A percentile compares a stretch with the other conserved stretches of the same genome.
These are phyloP conservation scores for Drechslerella dactyloides DNA, from an alignment of 2,329 filamentous ascomycete genomes.

Conservation along the genomic window DNA sequence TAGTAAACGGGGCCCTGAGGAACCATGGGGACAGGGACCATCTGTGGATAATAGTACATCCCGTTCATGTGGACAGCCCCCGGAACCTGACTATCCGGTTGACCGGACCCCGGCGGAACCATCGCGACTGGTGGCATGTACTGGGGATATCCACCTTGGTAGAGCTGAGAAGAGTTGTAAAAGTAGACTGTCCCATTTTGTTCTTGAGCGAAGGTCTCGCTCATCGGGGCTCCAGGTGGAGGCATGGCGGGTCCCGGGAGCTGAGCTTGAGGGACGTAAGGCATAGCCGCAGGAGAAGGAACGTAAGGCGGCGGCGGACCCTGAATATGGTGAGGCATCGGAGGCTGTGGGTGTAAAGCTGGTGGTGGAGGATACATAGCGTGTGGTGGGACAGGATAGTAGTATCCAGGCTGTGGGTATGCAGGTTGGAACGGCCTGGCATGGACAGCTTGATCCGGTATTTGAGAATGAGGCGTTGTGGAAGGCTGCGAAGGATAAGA, in stretches of 20 bases:
- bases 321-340: conserved; percentile 53
- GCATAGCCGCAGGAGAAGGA: conserved; percentile 53
- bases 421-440: conserved; percentile 87
- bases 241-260: conserved; percentile 55
- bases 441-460: conserved; percentile 82
- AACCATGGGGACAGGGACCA: conserved; percentile 63
- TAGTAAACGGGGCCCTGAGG: conserved; percentile 67
- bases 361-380: conserved; percentile 48
- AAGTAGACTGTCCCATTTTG: conserved; percentile 97
- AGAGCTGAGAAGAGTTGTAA: conserved; percentile 78
- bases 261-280: conserved; percentile 58
- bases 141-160: conserved; percentile 67
- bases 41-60: conserved; percentile 72
- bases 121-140: conserved; percentile 63
- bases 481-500: conserved; percentile 52
- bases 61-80: conserved; percentile 55
- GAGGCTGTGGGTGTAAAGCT: conserved; percentile 52
- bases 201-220: conserved; percentile 76
- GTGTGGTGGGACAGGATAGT: conserved; percentile 45
- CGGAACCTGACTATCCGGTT: conserved; percentile 56
- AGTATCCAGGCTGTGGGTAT: conserved; percentile 60
- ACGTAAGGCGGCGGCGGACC: conserved; percentile 56
- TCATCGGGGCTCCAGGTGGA: conserved; percentile 54
- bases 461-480: conserved; percentile 69
- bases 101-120: conserved; percentile 66